Conservation (phyloP, 2,329 filamentous ascomycete species). For the Sporothrix luriei region DNA sequence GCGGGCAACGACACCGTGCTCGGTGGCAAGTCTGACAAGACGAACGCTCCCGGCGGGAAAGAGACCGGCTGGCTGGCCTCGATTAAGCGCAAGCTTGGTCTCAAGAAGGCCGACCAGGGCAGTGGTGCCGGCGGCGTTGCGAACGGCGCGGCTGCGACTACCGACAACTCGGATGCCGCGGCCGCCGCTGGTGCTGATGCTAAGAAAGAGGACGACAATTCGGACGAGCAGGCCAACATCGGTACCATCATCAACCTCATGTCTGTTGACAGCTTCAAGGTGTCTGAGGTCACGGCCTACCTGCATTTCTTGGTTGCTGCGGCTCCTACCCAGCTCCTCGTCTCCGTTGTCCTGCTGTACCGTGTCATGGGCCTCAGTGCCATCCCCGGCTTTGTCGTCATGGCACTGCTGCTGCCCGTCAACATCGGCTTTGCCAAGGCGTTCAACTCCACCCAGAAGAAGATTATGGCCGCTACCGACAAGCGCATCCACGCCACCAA, state of each 20-base stretch:
- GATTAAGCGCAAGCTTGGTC: conserved; percentile 60
- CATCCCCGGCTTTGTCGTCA: conserved; percentile 88
- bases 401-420: conserved; percentile 83
- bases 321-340: conserved; percentile 82
- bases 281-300: conserved; percentile 91
- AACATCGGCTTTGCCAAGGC: conserved; percentile 87
- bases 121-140: conserved; percentile 40
- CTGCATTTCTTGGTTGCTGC: conserved; percentile 93
- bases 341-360: conserved; percentile 82
- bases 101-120: conserved; percentile 58
- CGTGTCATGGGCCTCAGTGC: conserved; percentile 89
- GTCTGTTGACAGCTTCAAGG: conserved; percentile 99
- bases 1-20: conserved; percentile 74
- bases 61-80: conserved; percentile 49
- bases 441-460: conserved; percentile 84
- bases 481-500: conserved; percentile 96
- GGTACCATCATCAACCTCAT: conserved; percentile 99
- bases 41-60: conserved; percentile 42
- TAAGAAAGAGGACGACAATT: conserved; percentile 45
- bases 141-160: conserved; percentile 32
- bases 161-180: conserved; percentile 42
- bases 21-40: conserved; percentile 57
- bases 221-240: conserved; percentile 79
- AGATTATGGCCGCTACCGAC: conserved; percentile 89
- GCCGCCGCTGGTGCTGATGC: conserved; percentile 40